Percentiles rank a stretch among this genome's conserved stretches.
These are phyloP conservation scores for Brettanomyces anomalus DNA, from an alignment of 805 yeast genomes.

Conservation along the genomic window DNA sequence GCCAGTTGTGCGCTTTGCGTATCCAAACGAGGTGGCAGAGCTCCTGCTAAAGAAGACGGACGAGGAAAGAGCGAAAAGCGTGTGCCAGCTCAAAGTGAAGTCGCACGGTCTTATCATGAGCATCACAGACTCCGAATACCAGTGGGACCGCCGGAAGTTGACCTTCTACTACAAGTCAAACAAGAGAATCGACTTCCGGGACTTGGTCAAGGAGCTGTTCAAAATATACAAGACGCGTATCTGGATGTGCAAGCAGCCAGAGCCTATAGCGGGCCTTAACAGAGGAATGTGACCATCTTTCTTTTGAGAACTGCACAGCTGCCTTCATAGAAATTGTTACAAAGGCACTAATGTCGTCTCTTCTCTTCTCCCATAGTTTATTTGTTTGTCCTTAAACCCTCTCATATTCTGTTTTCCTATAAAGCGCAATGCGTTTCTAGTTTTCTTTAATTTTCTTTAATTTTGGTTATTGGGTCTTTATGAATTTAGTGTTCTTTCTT, in stretches of 20 bases:
- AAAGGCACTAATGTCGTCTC: no score
- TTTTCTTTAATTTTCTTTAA: no score
- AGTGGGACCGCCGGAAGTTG: conserved; percentile 75
- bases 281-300: background rate
- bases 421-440: no score
- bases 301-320: no score
- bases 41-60: conserved; percentile 51
- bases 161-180: conserved; percentile 62
- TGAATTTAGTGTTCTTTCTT: no score
- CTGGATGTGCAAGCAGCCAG: conserved; percentile 59
- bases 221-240: conserved; percentile 70
- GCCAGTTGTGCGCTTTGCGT: conserved; percentile 56
- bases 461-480: no score
- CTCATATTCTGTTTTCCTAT: no score
- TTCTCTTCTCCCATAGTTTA: no score
- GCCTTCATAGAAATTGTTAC: no score
- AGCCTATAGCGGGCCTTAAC: conserved; percentile 1
- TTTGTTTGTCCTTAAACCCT: no score
- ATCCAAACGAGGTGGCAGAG: conserved; percentile 49
- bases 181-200: conserved; percentile 69
- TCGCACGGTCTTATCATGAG: conserved; percentile 44
- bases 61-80: conserved; percentile 58
- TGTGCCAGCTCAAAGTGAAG: conserved; percentile 50
- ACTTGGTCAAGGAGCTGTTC: conserved; percentile 66
- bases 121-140: conserved; percentile 73